phyloP scores from a whole-genome alignment of 352 stramenopile species.

The Globisporangium iwayamae region DNA sequence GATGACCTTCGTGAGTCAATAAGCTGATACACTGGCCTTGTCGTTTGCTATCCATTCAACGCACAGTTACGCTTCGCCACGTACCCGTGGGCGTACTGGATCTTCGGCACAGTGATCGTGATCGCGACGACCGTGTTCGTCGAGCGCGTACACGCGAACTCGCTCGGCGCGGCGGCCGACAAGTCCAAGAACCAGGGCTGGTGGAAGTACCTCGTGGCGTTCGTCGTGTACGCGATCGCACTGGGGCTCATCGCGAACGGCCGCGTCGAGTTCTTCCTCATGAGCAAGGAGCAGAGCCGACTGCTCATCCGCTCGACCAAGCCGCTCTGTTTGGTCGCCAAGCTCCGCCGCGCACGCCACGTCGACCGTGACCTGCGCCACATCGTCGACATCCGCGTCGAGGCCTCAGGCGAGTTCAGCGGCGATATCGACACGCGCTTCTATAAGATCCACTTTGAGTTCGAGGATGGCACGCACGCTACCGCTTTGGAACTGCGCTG shows the following conservation, averaged over 20 bases:
- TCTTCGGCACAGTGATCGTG: conserved; percentile 46
- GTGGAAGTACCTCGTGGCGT: conserved; percentile 71
- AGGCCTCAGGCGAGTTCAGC: conserved; percentile 58
- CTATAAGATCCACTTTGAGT: conserved; percentile 76
- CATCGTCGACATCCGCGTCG: conserved; percentile 62
- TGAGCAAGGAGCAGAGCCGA: conserved; percentile 39
- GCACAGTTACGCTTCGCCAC: conserved; percentile 46
- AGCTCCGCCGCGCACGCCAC: conserved; percentile 30
- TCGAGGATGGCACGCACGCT: conserved; percentile 51
- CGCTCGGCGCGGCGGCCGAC: conserved; percentile 10
- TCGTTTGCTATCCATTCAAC: neutral
- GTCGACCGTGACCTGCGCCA: conserved; percentile 48
- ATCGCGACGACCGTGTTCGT: conserved; percentile 57
- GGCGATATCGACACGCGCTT: conserved; percentile 61
- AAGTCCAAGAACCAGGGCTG: conserved; percentile 23
- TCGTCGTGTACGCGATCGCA: conserved; percentile 43
- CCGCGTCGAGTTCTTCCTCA: conserved; percentile 56
- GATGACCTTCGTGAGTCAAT: neutral
- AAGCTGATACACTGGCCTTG: neutral
- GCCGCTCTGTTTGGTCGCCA: conserved; percentile 37
- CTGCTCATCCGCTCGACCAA: conserved; percentile 50
- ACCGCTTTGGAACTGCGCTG: conserved; percentile 51
- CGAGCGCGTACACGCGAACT: conserved; percentile 38
- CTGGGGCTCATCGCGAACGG: conserved; percentile 45
- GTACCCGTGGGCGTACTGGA: conserved; percentile 62